A percentile compares a stretch with the other conserved stretches of the same genome.
Evolutionary conservation across 1,284 basidiomycete genomes (phyloP).

Genomic region (Trametes sp.): DNA sequence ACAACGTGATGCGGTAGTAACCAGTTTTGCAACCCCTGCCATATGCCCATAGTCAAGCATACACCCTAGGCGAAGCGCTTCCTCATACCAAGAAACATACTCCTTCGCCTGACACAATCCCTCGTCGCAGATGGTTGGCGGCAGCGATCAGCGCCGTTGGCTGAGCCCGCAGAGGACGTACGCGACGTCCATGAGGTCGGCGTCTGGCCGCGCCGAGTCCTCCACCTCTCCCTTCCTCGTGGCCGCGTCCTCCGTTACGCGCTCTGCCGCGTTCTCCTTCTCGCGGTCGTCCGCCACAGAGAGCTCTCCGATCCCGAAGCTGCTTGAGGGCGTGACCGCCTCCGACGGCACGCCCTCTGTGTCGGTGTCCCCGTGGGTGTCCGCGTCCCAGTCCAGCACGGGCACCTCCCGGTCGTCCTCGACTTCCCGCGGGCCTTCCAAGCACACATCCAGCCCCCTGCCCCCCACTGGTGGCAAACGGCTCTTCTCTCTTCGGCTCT

Average conservation of each 20-base stretch:
- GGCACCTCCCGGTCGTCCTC: constrained; percentile 44
- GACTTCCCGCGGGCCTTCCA: constrained; percentile 32
- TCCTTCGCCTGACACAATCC: not conserved
- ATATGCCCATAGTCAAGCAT: constrained; percentile 2
- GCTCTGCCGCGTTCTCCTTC: constrained; percentile 22
- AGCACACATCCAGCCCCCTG: constrained; percentile 7
- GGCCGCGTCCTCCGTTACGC: not conserved
- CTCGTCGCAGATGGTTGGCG: not conserved
- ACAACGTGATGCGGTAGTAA: constrained; percentile 11
- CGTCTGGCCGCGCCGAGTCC: constrained; percentile 45
- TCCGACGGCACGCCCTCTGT: constrained; percentile 47
- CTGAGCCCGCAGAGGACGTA: constrained; percentile 67
- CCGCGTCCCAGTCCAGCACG: constrained; percentile 32
- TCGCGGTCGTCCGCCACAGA: constrained; percentile 22
- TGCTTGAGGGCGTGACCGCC: constrained; percentile 50
- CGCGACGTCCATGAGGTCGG: constrained; percentile 72
- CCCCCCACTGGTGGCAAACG: not conserved
- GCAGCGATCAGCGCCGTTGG: constrained; percentile 33
- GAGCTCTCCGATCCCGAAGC: constrained; percentile 31
- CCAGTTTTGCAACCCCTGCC: not conserved
- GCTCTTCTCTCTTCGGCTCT: not conserved
- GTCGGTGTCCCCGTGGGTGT: constrained; percentile 39
- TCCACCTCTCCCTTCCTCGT: constrained; percentile 30
- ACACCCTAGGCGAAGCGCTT: not conserved
- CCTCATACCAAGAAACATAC: constrained; percentile 8